Conservation (phyloP, 345 rosid species). For the Passiflora organensis region DNA sequence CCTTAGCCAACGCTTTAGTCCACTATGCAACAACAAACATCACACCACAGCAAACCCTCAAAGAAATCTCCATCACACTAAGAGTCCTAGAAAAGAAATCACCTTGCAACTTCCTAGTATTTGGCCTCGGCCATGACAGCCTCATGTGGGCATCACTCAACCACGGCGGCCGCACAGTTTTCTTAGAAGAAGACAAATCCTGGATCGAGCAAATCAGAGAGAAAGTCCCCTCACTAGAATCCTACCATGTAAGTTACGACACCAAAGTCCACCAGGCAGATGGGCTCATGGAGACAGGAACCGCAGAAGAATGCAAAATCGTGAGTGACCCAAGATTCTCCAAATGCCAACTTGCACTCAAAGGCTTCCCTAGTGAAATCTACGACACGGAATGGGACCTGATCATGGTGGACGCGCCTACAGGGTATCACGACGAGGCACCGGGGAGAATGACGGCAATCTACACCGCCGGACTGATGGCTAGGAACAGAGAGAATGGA, state of each 20-base stretch:
- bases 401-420: constrained; percentile 95
- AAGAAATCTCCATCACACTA: constrained; percentile 68
- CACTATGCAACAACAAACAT: constrained; percentile 70
- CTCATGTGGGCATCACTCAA: constrained; percentile 86
- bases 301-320: constrained; percentile 33
- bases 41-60: constrained; percentile 84
- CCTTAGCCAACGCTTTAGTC: constrained; percentile 59
- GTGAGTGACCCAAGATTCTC: constrained; percentile 59
- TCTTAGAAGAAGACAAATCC: constrained; percentile 72
- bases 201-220: constrained; percentile 61
- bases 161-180: constrained; percentile 76
- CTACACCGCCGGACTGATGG: constrained; percentile 78
- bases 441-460: constrained; percentile 91
- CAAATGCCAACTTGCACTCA: constrained; percentile 52
- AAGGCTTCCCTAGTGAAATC: constrained; percentile 58
- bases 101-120: constrained; percentile 82
- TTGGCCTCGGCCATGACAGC: constrained; percentile 87
- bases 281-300: constrained; percentile 40
- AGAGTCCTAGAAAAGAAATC: constrained; percentile 56
- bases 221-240: constrained; percentile 48
- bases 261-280: constrained; percentile 60
- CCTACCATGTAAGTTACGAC: constrained; percentile 69
- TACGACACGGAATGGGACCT: constrained; percentile 77
- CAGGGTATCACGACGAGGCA: constrained; percentile 70
- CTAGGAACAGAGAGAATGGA: constrained; percentile 58